phyloP scores from a whole-genome alignment of 257 asterid genomes.

The Lycium ferocissimum region DNA sequence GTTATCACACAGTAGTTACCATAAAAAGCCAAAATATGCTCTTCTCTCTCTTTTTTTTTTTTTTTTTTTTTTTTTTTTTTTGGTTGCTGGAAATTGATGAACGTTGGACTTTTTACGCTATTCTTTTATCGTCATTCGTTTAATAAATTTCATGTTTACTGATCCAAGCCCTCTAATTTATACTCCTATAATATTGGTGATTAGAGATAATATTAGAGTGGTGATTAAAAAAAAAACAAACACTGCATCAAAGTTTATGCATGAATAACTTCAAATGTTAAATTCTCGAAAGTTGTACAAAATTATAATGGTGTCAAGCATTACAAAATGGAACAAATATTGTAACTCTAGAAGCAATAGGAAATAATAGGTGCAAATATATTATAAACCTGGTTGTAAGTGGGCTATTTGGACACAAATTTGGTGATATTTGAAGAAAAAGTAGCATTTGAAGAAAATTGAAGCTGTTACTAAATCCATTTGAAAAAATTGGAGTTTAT shows the following conservation, averaged over 20 bases:
- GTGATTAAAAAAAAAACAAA: not conserved
- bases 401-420: not conserved
- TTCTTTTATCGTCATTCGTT: not conserved
- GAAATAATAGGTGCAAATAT: not conserved
- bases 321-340: too few relatives aligned
- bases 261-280: not conserved
- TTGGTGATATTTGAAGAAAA: not conserved
- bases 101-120: not conserved
- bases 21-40: constrained; percentile 47
- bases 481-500: too few relatives aligned
- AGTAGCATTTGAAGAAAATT: not conserved
- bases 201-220: too few relatives aligned
- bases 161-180: not conserved
- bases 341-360: not conserved
- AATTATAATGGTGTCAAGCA: not conserved
- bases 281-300: not conserved
- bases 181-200: not conserved
- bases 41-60: not conserved
- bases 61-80: constrained; percentile 7
- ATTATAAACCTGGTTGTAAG: not conserved
- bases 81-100: not conserved
- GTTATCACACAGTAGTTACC: constrained; percentile 46
- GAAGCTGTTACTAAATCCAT: not conserved
- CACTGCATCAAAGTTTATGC: not conserved
- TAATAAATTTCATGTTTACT: not conserved